A percentile compares a stretch with the other conserved stretches of the same genome.
These are phyloP conservation scores for Hibiscus mutabilis DNA, from an alignment of 345 rosid species.

Conservation along the genomic window DNA sequence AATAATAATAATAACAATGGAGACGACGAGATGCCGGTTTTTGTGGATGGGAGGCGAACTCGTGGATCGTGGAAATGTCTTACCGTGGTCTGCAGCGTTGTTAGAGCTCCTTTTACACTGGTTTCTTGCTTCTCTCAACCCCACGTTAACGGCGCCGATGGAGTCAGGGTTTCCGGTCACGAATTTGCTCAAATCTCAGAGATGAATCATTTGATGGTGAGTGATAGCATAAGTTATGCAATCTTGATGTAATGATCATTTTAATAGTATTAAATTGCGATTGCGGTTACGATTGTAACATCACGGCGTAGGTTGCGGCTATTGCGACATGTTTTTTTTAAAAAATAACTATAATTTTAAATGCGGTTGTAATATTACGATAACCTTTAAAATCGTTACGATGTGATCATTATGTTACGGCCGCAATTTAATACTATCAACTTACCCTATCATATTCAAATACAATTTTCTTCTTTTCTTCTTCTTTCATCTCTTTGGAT, in stretches of 20 bases:
- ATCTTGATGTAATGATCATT: slow-evolving; percentile 60
- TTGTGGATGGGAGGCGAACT: neutral
- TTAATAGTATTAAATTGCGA: too few relatives aligned
- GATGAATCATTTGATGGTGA: neutral
- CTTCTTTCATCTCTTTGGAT: neutral
- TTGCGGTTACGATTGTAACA: too few relatives aligned
- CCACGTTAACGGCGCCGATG: slow-evolving; percentile 52
- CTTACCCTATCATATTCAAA: too few relatives aligned
- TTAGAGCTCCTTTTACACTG: slow-evolving; percentile 43
- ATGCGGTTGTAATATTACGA: too few relatives aligned
- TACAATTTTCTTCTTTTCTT: neutral
- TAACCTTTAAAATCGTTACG: too few relatives aligned
- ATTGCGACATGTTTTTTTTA: too few relatives aligned
- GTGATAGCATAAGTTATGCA: neutral
- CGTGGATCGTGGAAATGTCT: slow-evolving; percentile 22
- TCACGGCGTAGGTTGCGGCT: too few relatives aligned
- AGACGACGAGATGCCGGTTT: neutral
- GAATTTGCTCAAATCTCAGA: slow-evolving; percentile 35
- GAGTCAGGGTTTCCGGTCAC: slow-evolving; percentile 55
- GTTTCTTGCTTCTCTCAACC: slow-evolving; percentile 70
- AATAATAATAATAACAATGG: neutral
- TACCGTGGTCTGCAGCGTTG: slow-evolving; percentile 32
- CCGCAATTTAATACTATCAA: too few relatives aligned
- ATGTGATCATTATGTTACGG: too few relatives aligned
- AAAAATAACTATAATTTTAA: too few relatives aligned